phyloP scores from a whole-genome alignment of 2,329 filamentous ascomycete species.

The Alternaria brassicicola region DNA sequence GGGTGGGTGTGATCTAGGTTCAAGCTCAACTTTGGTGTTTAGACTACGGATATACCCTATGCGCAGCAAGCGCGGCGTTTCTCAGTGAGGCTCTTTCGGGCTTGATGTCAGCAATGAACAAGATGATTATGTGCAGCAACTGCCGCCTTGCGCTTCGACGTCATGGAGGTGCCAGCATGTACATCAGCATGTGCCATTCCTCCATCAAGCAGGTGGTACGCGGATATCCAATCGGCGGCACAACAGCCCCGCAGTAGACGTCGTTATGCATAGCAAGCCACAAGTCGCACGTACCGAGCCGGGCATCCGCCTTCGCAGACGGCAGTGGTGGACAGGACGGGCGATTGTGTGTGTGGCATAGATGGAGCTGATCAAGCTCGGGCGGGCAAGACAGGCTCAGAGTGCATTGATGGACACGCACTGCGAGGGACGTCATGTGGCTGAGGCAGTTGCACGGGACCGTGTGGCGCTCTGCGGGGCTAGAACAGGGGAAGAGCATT shows the following conservation, averaged over 20 bases:
- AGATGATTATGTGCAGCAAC: not conserved
- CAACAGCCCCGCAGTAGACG: slow-evolving; percentile 18
- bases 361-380: not conserved
- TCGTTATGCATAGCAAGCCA: slow-evolving; percentile 14
- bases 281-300: slow-evolving; percentile 9
- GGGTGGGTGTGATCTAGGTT: slow-evolving; percentile 1
- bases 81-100: not conserved
- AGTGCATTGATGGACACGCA: not conserved
- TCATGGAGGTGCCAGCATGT: slow-evolving; percentile 11
- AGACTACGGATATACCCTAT: slow-evolving; percentile 15
- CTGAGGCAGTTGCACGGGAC: slow-evolving; percentile 9
- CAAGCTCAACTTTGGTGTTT: slow-evolving; percentile 3
- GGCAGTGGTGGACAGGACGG: not conserved
- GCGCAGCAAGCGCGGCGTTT: slow-evolving; percentile 12
- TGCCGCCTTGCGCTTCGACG: not conserved
- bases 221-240: slow-evolving; percentile 15
- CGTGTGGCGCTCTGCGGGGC: slow-evolving; percentile 22
- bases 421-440: slow-evolving; percentile 17
- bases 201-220: slow-evolving; percentile 8
- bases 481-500: slow-evolving; percentile 13
- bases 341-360: not conserved
- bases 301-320: slow-evolving; percentile 10
- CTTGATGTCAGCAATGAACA: not conserved
- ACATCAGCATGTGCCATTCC: slow-evolving; percentile 3
- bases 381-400: not conserved